Percentiles rank a stretch among this genome's conserved stretches.
phyloP scores from a whole-genome alignment of 495 filamentous ascomycete species.

The Bacidia gigantensis region DNA sequence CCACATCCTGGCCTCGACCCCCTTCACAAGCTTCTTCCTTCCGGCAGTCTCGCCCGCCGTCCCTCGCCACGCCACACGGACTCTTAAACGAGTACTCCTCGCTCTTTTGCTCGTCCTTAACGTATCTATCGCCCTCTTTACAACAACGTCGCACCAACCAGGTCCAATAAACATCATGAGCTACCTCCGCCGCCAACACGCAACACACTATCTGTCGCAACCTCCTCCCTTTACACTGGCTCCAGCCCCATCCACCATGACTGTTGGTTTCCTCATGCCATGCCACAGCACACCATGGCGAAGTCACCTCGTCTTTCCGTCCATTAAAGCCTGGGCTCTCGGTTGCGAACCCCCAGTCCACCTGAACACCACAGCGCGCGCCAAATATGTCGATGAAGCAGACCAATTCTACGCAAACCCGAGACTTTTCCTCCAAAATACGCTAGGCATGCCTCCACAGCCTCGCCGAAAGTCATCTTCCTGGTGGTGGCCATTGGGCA shows the following conservation, averaged over 20 bases:
- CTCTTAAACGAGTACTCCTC: slow-evolving; percentile 30
- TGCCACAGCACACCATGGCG: slow-evolving; percentile 98
- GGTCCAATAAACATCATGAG: slow-evolving; percentile 57
- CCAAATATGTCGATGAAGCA: slow-evolving; percentile 69
- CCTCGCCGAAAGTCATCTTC: slow-evolving; percentile 2
- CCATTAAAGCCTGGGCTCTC: slow-evolving; percentile 70
- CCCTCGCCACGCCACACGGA: slow-evolving; percentile 10
- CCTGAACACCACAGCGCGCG: slow-evolving; percentile 41
- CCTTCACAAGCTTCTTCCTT: slow-evolving; percentile 52
- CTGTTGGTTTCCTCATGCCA: slow-evolving; percentile 85
- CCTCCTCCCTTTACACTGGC: slow-evolving; percentile 6
- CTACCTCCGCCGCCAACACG: slow-evolving; percentile 61
- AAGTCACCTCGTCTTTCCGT: slow-evolving; percentile 62
- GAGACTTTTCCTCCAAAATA: slow-evolving; percentile 39
- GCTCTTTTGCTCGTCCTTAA: slow-evolving; percentile 50
- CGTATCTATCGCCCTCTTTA: slow-evolving; percentile 57
- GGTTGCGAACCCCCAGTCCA: slow-evolving; percentile 81
- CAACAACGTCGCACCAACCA: slow-evolving; percentile 61
- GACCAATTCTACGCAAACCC: slow-evolving; percentile 74
- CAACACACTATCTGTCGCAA: slow-evolving; percentile 30
- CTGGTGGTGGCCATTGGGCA: slow-evolving; percentile 8
- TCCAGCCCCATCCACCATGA: slow-evolving; percentile 30
- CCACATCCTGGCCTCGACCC: slow-evolving; percentile 62
- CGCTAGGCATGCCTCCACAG: slow-evolving; percentile 32
- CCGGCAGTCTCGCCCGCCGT: slow-evolving; percentile 25